Evolutionary conservation across 1,139 yeast genomes (phyloP).

Genomic region (Zygoascus sp.): DNA sequence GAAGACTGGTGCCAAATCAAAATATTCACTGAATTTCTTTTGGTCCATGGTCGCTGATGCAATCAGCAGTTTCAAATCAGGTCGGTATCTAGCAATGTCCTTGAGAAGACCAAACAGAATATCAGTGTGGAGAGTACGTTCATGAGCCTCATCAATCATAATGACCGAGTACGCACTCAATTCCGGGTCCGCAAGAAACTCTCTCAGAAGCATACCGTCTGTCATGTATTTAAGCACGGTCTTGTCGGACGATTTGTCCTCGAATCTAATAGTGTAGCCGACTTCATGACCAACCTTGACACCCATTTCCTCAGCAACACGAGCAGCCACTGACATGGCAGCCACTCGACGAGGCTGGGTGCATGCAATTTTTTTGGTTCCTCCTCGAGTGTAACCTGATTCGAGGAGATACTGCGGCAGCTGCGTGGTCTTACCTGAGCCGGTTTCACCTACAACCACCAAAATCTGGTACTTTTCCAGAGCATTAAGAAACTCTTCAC

Average conservation of each 20-base stretch:
- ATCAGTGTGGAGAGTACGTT: slow-evolving; percentile 89
- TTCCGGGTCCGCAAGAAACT: slow-evolving; percentile 72
- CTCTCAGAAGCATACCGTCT: slow-evolving; percentile 89
- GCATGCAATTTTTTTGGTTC: slow-evolving; percentile 63
- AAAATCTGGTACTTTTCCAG: slow-evolving; percentile 65
- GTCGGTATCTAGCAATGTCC: slow-evolving; percentile 58
- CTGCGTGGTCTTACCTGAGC: slow-evolving; percentile 96
- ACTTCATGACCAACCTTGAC: slow-evolving; percentile 69
- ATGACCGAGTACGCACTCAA: slow-evolving; percentile 67
- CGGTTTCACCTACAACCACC: slow-evolving; percentile 94
- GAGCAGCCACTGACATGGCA: slow-evolving; percentile 85
- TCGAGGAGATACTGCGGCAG: slow-evolving; percentile 84
- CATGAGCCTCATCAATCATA: slow-evolving; percentile 97
- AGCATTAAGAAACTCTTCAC: slow-evolving; percentile 59
- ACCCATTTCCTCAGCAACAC: slow-evolving; percentile 87
- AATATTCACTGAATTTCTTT: slow-evolving; percentile 71
- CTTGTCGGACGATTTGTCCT: slow-evolving; percentile 58
- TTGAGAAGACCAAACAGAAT: slow-evolving; percentile 78
- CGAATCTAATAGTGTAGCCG: slow-evolving; percentile 86
- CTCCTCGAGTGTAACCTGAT: slow-evolving; percentile 62
- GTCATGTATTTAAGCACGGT: slow-evolving; percentile 84
- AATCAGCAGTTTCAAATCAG: slow-evolving; percentile 67
- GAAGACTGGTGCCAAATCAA: slow-evolving; percentile 78
- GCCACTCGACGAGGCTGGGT: slow-evolving; percentile 97
- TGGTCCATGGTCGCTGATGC: slow-evolving; percentile 97